These are phyloP conservation scores for Dispira simplex DNA, from an alignment of 192 early-diverging fungal genomes.

Conservation along the genomic window DNA sequence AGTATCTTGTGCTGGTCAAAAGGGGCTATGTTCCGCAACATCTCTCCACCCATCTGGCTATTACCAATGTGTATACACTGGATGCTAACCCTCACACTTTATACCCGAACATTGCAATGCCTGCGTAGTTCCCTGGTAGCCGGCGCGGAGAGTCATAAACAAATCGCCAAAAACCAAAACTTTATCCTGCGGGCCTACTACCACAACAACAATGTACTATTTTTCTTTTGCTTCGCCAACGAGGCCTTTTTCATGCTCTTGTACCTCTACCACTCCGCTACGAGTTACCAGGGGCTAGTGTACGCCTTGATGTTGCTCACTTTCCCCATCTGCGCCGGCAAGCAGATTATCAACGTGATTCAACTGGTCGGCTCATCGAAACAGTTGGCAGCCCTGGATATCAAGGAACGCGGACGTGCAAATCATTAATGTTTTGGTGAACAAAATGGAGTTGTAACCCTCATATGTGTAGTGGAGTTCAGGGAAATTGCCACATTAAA, in stretches of 20 bases:
- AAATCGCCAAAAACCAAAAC: constrained; percentile 55
- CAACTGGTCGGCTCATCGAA: constrained; percentile 82
- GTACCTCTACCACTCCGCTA: constrained; percentile 46
- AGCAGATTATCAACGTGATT: constrained; percentile 88
- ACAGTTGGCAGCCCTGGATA: constrained; percentile 55
- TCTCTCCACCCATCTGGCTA: too few relatives aligned
- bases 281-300: constrained; percentile 10
- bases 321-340: constrained; percentile 64
- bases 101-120: too few relatives aligned
- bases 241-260: constrained; percentile 83
- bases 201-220: constrained; percentile 78
- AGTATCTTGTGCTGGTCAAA: constrained; percentile 5
- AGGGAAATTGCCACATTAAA: too few relatives aligned
- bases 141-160: constrained; percentile 83
- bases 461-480: too few relatives aligned
- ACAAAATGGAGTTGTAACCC: too few relatives aligned
- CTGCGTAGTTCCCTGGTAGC: constrained; percentile 52
- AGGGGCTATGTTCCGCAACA: too few relatives aligned
- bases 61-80: too few relatives aligned
- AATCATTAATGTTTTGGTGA: too few relatives aligned
- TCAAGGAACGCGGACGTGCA: constrained; percentile 23
- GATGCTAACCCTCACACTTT: too few relatives aligned
- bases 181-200: constrained; percentile 82
- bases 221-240: constrained; percentile 82
- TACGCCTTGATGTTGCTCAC: constrained; percentile 21